These are phyloP conservation scores for Boletus coccyginus DNA, from an alignment of 768 basidiomycete species.

Conservation along the genomic window DNA sequence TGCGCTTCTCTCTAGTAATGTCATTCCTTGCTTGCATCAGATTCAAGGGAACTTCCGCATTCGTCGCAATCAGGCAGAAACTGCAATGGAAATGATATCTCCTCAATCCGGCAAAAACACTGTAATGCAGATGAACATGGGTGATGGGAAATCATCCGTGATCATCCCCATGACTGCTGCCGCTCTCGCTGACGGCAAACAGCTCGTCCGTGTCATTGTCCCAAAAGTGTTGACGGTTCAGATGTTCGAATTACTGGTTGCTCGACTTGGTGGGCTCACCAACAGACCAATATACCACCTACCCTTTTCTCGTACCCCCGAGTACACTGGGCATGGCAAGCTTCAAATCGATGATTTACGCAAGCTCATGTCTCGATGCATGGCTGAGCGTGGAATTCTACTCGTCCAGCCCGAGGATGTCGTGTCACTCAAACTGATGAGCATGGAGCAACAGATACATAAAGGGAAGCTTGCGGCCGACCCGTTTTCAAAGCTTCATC, in stretches of 20 bases:
- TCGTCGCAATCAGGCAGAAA: conserved; percentile 2
- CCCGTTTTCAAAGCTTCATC: conserved; percentile 11
- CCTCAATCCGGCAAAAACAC: conserved; percentile 36
- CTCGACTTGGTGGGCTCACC: conserved; percentile 39
- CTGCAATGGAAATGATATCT: conserved; percentile 43
- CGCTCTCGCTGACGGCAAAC: conserved; percentile 39
- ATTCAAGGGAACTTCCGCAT: not conserved
- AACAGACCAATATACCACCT: conserved; percentile 45
- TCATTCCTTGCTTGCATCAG: conserved; percentile 30
- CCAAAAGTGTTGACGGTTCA: conserved; percentile 39
- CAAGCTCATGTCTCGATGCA: conserved; percentile 29
- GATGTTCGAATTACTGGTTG: conserved; percentile 43
- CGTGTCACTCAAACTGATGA: conserved; percentile 45
- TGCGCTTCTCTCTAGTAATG: not conserved
- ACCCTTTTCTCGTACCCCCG: conserved; percentile 37
- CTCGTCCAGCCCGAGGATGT: conserved; percentile 50
- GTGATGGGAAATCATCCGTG: conserved; percentile 48
- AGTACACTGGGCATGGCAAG: too few species aligned
- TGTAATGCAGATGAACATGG: conserved; percentile 51
- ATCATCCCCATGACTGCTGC: conserved; percentile 43
- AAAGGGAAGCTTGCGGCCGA: not conserved
- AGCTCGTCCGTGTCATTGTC: conserved; percentile 45
- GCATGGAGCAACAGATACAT: conserved; percentile 31
- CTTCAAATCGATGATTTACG: too few species aligned
- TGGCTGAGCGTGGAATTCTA: conserved; percentile 35